phyloP scores from a whole-genome alignment of 805 yeast species.

The Wickerhamiella qilinensis region DNA sequence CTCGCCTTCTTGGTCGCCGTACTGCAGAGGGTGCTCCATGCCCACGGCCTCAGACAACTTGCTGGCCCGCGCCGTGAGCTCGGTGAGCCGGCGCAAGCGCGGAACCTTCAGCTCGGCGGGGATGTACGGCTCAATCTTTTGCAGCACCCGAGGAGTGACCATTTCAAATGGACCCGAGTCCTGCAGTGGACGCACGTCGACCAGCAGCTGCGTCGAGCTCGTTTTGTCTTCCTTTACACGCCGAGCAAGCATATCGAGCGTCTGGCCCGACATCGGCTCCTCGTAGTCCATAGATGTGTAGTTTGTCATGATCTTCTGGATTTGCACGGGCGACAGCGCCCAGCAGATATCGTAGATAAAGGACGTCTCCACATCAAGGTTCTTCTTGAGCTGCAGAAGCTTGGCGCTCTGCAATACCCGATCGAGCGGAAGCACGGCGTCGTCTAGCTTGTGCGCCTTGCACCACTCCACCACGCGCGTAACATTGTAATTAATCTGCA shows the following conservation, averaged over 20 bases:
- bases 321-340: constrained; percentile 85
- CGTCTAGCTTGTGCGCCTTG: constrained; percentile 78
- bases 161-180: constrained; percentile 28
- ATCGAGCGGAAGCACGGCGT: constrained; percentile 67
- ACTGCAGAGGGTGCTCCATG: neutral
- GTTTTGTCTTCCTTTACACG: constrained; percentile 30
- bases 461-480: constrained; percentile 98
- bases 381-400: constrained; percentile 79
- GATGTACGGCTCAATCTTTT: constrained; percentile 52
- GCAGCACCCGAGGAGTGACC: constrained; percentile 44
- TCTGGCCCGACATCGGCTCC: constrained; percentile 72
- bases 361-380: constrained; percentile 74
- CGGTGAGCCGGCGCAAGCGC: constrained; percentile 72
- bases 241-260: constrained; percentile 58
- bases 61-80: constrained; percentile 30
- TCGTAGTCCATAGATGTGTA: constrained; percentile 90
- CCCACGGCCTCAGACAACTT: neutral
- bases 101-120: constrained; percentile 92
- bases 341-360: constrained; percentile 90
- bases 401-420: constrained; percentile 89
- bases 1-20: neutral
- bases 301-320: constrained; percentile 78
- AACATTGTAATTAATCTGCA: constrained; percentile 89
- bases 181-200: constrained; percentile 25
- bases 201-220: constrained; percentile 19